Conservation (phyloP, 208 protist species). For the Vickermania spadyakhi region DNA sequence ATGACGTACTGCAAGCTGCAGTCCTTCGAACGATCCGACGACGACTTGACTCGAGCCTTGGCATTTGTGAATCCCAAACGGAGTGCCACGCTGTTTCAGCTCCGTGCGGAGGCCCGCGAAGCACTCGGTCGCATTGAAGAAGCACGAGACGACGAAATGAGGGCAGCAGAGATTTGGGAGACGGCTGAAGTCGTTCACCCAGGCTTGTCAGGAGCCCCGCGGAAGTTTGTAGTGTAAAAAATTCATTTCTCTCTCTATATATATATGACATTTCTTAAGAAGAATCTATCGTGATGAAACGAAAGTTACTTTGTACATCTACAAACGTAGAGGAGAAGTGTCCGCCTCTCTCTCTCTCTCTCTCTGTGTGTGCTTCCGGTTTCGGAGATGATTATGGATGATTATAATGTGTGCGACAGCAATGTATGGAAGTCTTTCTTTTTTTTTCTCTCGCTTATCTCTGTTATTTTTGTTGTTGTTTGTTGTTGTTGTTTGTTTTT, state of each 20-base stretch:
- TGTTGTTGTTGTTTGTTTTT: too few relatives aligned
- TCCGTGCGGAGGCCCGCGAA: constrained; percentile 79
- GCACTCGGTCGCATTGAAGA: constrained; percentile 74
- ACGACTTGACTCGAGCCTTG: constrained; percentile 72
- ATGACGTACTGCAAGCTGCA: constrained; percentile 84
- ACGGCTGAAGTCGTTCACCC: constrained; percentile 71
- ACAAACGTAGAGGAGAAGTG: too few relatives aligned
- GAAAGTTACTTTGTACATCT: too few relatives aligned
- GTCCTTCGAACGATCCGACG: constrained; percentile 65
- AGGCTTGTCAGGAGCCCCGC: constrained; percentile 58
- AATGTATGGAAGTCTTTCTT: too few relatives aligned
- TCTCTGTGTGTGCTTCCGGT: too few relatives aligned
- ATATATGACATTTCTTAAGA: background rate
- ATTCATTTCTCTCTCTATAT: too few relatives aligned
- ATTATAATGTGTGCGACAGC: too few relatives aligned
- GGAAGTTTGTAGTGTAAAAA: constrained; percentile 73
- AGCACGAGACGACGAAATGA: constrained; percentile 70
- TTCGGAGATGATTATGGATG: too few relatives aligned
- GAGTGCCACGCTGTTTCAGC: constrained; percentile 74
- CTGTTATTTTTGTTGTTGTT: too few relatives aligned
- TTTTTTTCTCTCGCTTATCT: too few relatives aligned
- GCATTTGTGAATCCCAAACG: constrained; percentile 70
- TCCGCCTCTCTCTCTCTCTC: too few relatives aligned
- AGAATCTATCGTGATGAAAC: background rate
- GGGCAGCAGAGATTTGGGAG: constrained; percentile 83